Base-by-base conservation (phyloP, 2,329 filamentous ascomycete genomes). In the Paraphaeosphaeria minitans region DNA sequence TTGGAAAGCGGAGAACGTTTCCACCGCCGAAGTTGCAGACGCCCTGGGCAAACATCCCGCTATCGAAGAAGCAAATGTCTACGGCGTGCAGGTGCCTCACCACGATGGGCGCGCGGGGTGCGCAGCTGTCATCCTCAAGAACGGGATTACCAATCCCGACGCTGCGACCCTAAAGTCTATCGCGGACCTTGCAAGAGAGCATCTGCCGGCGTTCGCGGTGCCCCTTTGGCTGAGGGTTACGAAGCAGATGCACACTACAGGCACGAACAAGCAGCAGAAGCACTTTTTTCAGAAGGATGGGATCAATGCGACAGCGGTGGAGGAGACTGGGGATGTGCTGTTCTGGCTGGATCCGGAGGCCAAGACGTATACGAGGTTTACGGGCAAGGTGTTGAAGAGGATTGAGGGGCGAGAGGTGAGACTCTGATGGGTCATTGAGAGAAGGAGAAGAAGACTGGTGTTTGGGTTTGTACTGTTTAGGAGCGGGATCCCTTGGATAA, bases 261-360 rank as follows among this genome's bases (percentile, higher is more conserved):
- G 76, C 1, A 81, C 79, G 31, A 78, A 80, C 66, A 82, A 82
- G 68, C 66, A 80, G 47, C 79, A 80, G 66, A 82, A 82, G 58
- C 72, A 74, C 19, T 62, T 68, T 2, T 64, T 82, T 33, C 72
- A 77, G 50, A 64, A 70, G 12, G 77, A 82, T 31, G 80, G 80
- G 0, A 76, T 82, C 47, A 74, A 82, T 49, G 65, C 77, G 0
- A 66, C 69, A 0, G 64, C 64, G 13, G 77, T 81, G 9, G 75
- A 77, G 39, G 61, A 47, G 13, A 49, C 53, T 6, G 78, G 76
- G 2, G 78, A 79, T 58, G 61, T 64, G 51, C 53, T 82, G 55
- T 82, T 74, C 52, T 82, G 80, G 80, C 55, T 81, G 21, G 41
- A 45, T 39, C 55, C 29, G 33, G 70, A 58, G 29, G 65, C 63